Conservation (phyloP, 768 basidiomycete genomes). For the Imleria badia region DNA sequence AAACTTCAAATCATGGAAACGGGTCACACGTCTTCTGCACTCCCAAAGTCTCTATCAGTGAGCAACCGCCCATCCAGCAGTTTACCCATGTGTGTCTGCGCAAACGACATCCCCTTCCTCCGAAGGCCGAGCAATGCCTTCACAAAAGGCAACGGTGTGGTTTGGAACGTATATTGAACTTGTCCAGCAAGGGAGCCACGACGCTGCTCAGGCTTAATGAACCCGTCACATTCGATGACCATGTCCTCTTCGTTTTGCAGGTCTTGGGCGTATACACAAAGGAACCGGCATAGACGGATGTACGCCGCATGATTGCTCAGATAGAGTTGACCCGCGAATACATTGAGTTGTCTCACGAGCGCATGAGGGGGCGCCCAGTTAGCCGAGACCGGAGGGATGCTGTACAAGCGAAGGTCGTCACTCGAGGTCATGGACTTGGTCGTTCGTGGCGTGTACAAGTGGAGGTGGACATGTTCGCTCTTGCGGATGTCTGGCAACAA, state of each 20-base stretch:
- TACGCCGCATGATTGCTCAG: constrained; percentile 35
- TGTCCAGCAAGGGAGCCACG: background rate
- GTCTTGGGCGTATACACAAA: constrained; percentile 41
- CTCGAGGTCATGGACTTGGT: constrained; percentile 34
- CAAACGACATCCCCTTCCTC: constrained; percentile 39
- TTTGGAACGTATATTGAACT: background rate
- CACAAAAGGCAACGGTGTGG: constrained; percentile 23
- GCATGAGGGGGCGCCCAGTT: constrained; percentile 12
- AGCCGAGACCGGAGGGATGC: constrained; percentile 19
- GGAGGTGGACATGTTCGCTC: constrained; percentile 36
- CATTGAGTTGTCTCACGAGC: constrained; percentile 36
- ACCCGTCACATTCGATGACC: constrained; percentile 17
- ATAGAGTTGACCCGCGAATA: constrained; percentile 48
- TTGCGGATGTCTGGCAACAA: constrained; percentile 38
- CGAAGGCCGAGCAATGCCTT: constrained; percentile 36
- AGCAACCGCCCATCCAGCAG: constrained; percentile 33
- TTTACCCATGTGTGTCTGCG: constrained; percentile 41
- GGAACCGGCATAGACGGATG: constrained; percentile 32
- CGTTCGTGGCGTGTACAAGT: constrained; percentile 42
- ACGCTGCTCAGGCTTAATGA: constrained; percentile 12
- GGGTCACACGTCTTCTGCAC: background rate
- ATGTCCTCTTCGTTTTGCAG: constrained; percentile 48
- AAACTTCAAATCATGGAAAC: background rate
- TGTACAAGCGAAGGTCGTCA: constrained; percentile 32
- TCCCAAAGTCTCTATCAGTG: constrained; percentile 26